These are phyloP conservation scores for Stagonosporopsis cucurbitacearum DNA, from an alignment of 2,329 filamentous ascomycete genomes.

Conservation along the genomic window DNA sequence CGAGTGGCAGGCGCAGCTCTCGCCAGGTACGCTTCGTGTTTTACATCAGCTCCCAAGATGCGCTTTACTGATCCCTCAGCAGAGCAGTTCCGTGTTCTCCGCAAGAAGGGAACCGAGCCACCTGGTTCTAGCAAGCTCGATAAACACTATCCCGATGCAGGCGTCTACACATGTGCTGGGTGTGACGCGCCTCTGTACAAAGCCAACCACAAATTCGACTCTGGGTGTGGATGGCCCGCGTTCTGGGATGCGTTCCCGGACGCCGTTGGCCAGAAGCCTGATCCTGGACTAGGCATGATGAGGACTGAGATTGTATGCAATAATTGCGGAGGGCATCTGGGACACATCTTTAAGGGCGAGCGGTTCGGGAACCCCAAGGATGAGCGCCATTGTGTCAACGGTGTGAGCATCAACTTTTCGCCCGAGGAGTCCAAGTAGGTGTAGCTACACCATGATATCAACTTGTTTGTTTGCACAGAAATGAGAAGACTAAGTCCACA, in stretches of 20 bases:
- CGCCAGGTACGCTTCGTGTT: slow-evolving; percentile 60
- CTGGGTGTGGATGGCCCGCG: slow-evolving; percentile 95
- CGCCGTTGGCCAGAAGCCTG: slow-evolving; percentile 82
- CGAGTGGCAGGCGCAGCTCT: slow-evolving; percentile 90
- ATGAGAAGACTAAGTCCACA: background rate
- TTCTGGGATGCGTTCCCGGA: slow-evolving; percentile 96
- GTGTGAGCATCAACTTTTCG: slow-evolving; percentile 83
- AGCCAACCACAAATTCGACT: slow-evolving; percentile 93
- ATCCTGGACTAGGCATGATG: slow-evolving; percentile 78
- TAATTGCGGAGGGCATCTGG: slow-evolving; percentile 91
- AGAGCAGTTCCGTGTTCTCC: slow-evolving; percentile 96
- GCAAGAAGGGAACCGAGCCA: slow-evolving; percentile 88
- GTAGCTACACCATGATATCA: background rate
- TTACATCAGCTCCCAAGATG: too few relatives aligned
- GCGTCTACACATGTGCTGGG: slow-evolving; percentile 86
- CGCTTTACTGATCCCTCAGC: slow-evolving; percentile 21
- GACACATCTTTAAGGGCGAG: slow-evolving; percentile 92
- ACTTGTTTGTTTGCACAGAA: background rate
- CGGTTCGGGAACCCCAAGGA: slow-evolving; percentile 85
- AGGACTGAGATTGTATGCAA: slow-evolving; percentile 92
- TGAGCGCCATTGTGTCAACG: slow-evolving; percentile 97
- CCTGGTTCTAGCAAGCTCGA: slow-evolving; percentile 83
- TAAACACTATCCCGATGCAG: slow-evolving; percentile 77
- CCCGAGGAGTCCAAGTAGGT: slow-evolving; percentile 62
- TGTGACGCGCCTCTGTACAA: slow-evolving; percentile 91